Conservation (phyloP, 2,329 filamentous ascomycete species). For the Ascochyta koolunga region DNA sequence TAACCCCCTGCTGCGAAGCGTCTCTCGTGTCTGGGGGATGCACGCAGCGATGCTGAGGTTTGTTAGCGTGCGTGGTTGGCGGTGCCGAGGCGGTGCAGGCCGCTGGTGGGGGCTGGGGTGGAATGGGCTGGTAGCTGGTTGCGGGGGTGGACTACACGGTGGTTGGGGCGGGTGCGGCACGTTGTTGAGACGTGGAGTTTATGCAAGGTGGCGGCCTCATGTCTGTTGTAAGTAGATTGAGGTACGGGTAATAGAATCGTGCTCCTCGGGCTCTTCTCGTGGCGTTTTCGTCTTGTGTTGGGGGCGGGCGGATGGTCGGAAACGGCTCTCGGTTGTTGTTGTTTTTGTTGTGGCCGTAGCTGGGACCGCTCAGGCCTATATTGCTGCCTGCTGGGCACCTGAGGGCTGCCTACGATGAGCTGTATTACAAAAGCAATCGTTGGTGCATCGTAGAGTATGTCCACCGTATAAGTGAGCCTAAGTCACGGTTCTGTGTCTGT, state of each 20-base stretch:
- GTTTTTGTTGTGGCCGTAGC: background rate
- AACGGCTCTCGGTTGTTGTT: background rate
- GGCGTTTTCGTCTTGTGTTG: background rate
- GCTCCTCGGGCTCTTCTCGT: background rate
- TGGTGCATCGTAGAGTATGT: background rate
- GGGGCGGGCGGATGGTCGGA: background rate
- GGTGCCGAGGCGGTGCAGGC: background rate
- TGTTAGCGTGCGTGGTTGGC: background rate
- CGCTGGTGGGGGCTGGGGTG: constrained; percentile 6
- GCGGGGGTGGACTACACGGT: background rate
- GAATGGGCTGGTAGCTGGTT: background rate
- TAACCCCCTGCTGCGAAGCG: background rate
- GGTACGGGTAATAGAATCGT: too few species aligned
- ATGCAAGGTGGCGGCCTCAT: background rate
- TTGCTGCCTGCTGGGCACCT: constrained; percentile 6
- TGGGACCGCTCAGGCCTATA: background rate
- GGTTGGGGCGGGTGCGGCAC: background rate
- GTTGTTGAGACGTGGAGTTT: constrained; percentile 10
- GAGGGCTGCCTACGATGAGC: background rate
- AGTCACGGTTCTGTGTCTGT: background rate
- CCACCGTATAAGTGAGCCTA: background rate
- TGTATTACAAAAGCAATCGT: background rate
- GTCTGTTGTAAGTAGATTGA: too few species aligned
- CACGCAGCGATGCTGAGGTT: background rate
- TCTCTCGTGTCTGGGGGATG: background rate